Percentiles rank a stretch among this genome's conserved stretches.
Evolutionary conservation across 2,329 filamentous ascomycete genomes (phyloP).

Genomic region (Talaromyces funiculosus): DNA sequence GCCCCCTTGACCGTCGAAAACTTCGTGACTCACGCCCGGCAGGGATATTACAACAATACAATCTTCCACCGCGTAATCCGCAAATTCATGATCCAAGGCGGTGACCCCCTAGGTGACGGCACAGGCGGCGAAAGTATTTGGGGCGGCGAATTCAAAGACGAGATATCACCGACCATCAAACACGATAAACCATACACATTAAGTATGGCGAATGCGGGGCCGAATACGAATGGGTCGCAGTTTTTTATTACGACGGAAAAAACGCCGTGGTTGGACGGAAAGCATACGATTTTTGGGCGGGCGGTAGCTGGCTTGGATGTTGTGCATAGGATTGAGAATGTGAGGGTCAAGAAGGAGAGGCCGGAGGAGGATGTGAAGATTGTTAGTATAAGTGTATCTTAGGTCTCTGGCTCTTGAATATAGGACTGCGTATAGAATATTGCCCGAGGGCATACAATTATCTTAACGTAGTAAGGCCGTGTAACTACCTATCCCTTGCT

Average conservation of each 20-base stretch:
- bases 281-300: constrained; percentile 93
- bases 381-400: constrained; percentile 62
- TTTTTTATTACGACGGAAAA: constrained; percentile 99
- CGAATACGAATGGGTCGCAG: constrained; percentile 90
- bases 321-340: constrained; percentile 91
- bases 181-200: constrained; percentile 96
- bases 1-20: constrained; percentile 96
- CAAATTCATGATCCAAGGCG: constrained; percentile 94
- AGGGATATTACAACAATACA: constrained; percentile 93
- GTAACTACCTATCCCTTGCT: not conserved
- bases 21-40: constrained; percentile 84
- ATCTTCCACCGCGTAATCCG: constrained; percentile 96
- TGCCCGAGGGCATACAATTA: not conserved
- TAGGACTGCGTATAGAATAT: not conserved
- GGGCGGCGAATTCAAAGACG: constrained; percentile 88
- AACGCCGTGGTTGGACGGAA: constrained; percentile 91
- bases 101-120: constrained; percentile 80
- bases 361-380: constrained; percentile 98
- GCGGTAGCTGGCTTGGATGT: constrained; percentile 89
- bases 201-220: constrained; percentile 96
- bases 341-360: constrained; percentile 81
- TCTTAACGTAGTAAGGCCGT: not conserved
- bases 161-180: constrained; percentile 74
- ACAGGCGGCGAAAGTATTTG: constrained; percentile 89
- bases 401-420: not conserved